Conservation (phyloP, 352 stramenopile species). For the Globisporangium canariense region DNA sequence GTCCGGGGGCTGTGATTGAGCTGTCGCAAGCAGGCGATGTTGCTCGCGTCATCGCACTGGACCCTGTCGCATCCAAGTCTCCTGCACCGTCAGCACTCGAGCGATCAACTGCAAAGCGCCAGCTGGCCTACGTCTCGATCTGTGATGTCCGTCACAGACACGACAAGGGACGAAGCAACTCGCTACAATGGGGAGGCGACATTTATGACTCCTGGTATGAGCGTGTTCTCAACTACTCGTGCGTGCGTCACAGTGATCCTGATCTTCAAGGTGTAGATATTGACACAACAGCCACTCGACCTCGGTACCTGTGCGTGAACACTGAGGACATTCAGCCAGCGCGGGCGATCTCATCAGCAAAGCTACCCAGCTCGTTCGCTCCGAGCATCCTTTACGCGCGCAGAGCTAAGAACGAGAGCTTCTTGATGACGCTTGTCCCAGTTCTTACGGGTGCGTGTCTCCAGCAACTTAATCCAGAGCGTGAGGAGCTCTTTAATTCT, state of each 20-base stretch:
- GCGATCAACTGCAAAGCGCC: background rate
- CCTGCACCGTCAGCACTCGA: background rate
- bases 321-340: slow-evolving; percentile 16
- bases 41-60: slow-evolving; percentile 26
- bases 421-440: background rate
- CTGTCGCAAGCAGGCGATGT: slow-evolving; percentile 27
- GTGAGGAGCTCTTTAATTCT: background rate
- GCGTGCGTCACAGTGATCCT: background rate
- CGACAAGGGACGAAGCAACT: background rate
- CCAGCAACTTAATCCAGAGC: background rate
- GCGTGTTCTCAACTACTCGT: background rate
- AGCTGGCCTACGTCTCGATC: slow-evolving; percentile 5
- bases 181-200: background rate
- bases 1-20: slow-evolving; percentile 28
- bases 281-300: background rate
- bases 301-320: slow-evolving; percentile 15
- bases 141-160: background rate
- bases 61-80: background rate
- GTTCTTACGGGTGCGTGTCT: background rate
- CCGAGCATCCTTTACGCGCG: slow-evolving; percentile 6
- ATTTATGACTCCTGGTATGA: slow-evolving; percentile 10
- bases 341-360: background rate
- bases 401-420: background rate
- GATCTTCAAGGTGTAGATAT: background rate
- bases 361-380: background rate